These are phyloP conservation scores for Lactarius quietus DNA, from an alignment of 768 basidiomycete species.

Conservation along the genomic window DNA sequence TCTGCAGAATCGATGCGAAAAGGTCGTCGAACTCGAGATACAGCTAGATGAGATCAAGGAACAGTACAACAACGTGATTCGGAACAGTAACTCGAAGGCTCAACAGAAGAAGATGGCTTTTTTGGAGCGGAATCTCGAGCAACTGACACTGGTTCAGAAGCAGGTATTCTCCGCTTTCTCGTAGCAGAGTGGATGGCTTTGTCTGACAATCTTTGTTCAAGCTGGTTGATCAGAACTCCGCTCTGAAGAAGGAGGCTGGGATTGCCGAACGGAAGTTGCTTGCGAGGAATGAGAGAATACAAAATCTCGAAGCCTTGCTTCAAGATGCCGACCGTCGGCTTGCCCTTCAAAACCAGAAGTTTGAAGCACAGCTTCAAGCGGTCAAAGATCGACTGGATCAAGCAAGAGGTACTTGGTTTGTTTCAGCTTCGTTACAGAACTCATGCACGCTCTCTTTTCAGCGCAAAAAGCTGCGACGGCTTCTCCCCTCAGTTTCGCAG, in stretches of 20 bases:
- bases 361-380: slow-evolving; percentile 87
- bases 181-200: background rate
- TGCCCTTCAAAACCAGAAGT: slow-evolving; percentile 92
- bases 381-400: slow-evolving; percentile 91
- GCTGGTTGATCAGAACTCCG: slow-evolving; percentile 98
- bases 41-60: slow-evolving; percentile 98
- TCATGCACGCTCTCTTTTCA: slow-evolving; percentile 33
- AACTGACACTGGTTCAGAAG: slow-evolving; percentile 93
- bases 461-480: slow-evolving; percentile 77
- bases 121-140: slow-evolving; percentile 93
- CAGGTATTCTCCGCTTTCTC: slow-evolving; percentile 53
- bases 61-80: slow-evolving; percentile 97
- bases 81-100: slow-evolving; percentile 96
- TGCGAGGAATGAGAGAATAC: slow-evolving; percentile 96
- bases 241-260: slow-evolving; percentile 95
- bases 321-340: slow-evolving; percentile 93
- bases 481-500: slow-evolving; percentile 70
- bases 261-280: slow-evolving; percentile 95
- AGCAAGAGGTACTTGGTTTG: slow-evolving; percentile 65
- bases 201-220: slow-evolving; percentile 34
- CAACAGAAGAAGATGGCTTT: slow-evolving; percentile 99
- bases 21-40: slow-evolving; percentile 99
- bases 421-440: slow-evolving; percentile 22
- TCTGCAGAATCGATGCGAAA: slow-evolving; percentile 98
- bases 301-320: slow-evolving; percentile 88